Evolutionary conservation across 129 eudicot genomes (phyloP).

Genomic region (Escallonia herrerae): DNA sequence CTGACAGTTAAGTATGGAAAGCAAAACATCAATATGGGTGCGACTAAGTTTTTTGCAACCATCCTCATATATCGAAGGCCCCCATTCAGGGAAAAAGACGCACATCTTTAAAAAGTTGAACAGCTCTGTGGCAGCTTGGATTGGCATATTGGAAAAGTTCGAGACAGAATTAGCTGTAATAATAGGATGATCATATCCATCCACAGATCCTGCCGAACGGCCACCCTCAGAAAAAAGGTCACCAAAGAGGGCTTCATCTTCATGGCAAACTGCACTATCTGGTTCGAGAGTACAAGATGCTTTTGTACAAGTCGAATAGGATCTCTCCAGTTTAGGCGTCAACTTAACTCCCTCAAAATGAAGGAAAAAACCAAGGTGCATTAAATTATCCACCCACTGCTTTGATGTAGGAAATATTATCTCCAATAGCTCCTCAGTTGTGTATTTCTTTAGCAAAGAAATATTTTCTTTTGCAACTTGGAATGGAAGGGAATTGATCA

Average conservation of each 20-base stretch:
- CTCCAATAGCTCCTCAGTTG: constrained; percentile 52
- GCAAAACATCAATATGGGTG: constrained; percentile 63
- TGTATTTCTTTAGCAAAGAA: constrained; percentile 46
- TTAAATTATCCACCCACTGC: constrained; percentile 78
- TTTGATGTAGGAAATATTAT: constrained; percentile 55
- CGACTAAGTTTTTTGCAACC: constrained; percentile 56
- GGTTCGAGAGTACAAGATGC: constrained; percentile 49
- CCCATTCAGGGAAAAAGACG: constrained; percentile 73
- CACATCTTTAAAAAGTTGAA: constrained; percentile 52
- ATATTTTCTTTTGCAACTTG: constrained; percentile 33
- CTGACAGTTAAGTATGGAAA: constrained; percentile 56
- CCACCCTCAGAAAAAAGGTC: constrained; percentile 94
- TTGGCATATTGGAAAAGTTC: constrained; percentile 58
- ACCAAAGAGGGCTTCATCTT: constrained; percentile 95
- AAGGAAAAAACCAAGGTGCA: constrained; percentile 68
- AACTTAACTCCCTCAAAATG: constrained; percentile 84
- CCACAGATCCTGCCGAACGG: constrained; percentile 84
- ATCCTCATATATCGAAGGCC: constrained; percentile 48
- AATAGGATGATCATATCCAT: constrained; percentile 70
- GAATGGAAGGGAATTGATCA: constrained; percentile 32
- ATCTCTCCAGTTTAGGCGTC: constrained; percentile 63
- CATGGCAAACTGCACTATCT: constrained; percentile 71
- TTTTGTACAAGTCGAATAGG: constrained; percentile 58
- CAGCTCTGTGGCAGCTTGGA: constrained; percentile 71
- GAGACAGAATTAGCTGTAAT: constrained; percentile 41